A percentile compares a stretch with the other conserved stretches of the same genome.
phyloP scores from a whole-genome alignment of 2,329 filamentous ascomycete species.

The Shiraia bambusicola region DNA sequence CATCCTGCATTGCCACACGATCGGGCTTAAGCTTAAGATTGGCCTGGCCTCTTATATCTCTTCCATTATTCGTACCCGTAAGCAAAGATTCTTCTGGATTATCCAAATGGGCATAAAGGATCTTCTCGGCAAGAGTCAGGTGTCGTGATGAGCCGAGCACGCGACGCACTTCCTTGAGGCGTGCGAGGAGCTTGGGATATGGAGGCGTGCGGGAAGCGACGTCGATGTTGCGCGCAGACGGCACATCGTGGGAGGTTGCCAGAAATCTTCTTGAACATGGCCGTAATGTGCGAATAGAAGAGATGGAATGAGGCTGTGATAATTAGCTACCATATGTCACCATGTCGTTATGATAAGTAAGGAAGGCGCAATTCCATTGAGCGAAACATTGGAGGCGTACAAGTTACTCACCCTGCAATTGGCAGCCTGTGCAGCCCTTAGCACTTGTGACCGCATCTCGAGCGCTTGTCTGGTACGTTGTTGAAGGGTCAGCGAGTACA shows the following conservation, averaged over 20 bases:
- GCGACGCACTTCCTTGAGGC: constrained; percentile 72
- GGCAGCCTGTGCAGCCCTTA: constrained; percentile 33
- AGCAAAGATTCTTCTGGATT: constrained; percentile 86
- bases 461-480: constrained; percentile 18
- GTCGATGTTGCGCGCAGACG: constrained; percentile 35
- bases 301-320: constrained; percentile 27
- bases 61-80: constrained; percentile 78
- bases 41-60: constrained; percentile 78
- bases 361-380: not conserved
- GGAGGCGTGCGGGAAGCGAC: constrained; percentile 66
- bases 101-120: constrained; percentile 93
- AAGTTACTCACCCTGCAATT: constrained; percentile 35
- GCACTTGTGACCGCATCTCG: constrained; percentile 40
- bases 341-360: not conserved
- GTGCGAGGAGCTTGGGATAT: constrained; percentile 78
- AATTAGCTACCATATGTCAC: constrained; percentile 10
- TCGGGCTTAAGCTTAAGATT: constrained; percentile 98
- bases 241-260: constrained; percentile 34
- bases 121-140: constrained; percentile 94
- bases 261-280: constrained; percentile 28
- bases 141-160: constrained; percentile 65
- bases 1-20: constrained; percentile 98
- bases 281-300: constrained; percentile 19
- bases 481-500: constrained; percentile 15
- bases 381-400: constrained; percentile 3